Evolutionary conservation across 2,329 filamentous ascomycete species (phyloP), one percentile per base, ranked within the genome.

Genomic region (Aspergillus sp.): DNA sequence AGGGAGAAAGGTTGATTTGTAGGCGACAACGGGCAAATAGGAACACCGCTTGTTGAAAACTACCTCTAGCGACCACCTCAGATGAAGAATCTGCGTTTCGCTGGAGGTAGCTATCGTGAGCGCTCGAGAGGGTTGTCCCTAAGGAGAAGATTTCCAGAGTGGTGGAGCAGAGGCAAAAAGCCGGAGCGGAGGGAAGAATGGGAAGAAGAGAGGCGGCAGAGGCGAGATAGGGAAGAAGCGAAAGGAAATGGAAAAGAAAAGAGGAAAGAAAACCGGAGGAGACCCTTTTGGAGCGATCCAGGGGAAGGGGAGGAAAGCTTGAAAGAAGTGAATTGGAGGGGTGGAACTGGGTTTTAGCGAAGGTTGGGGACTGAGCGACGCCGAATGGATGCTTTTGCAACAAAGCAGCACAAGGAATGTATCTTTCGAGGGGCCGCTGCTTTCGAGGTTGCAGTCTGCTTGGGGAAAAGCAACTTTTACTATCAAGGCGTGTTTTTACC

Each of bases 51-150:
- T 49, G 45, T 58, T 48, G 47, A 59, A 62, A 63, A 70, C 70
- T 71, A 72, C 70, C 70, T 70, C 70, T 69, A 72, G 70, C 70
- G 70, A 72, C 66, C 63, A 71, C 69, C 64, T 66, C 70, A 72
- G 70, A 72, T 65, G 59, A 66, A 54, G 65, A 62, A 72, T 72
- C 70, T 72, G 69, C 67, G 68, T 70, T 69, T 63, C 68, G 68
- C 69, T 70, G 68, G 69, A 72, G 70, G 70, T 71, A 72, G 70
- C 68, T 68, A 66, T 65, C 66, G 68, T 64, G 64, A 64, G 62
- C 63, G 63, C 62, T 62, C 62, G 57, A 58, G 52, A 54, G 55
- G 57, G 43, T 55, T 53, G 53, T 53, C 52, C 57, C 58, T 58
- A 52, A 56, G 45, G 58, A 56, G 38, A 58, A 57, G 57, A 49